Evolutionary conservation across 2,329 filamentous ascomycete species (phyloP), one percentile per base, ranked within the genome.

Genomic region (Trichothecium roseum): DNA sequence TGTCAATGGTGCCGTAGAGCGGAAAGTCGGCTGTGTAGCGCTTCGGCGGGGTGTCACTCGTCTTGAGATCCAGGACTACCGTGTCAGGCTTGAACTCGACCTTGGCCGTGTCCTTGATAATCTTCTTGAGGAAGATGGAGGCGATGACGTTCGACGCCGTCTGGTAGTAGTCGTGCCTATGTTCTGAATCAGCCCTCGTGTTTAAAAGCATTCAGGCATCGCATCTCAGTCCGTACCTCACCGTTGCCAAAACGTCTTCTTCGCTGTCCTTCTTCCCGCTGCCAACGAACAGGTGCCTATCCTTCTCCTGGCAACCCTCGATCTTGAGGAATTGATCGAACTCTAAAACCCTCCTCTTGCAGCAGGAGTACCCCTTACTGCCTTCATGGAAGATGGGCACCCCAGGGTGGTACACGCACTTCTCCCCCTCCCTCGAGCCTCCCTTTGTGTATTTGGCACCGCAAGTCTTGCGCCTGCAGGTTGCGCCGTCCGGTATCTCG

Each of bases 251-350:
- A 48, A 82, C 67, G 61, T 94, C 86, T 60, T 94, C 85, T 1
- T 70, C 74, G 16, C 32, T 67, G 24, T 69, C 65, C 59, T 85
- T 84, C 20, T 24, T 24, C 46, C 77, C 84, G 45, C 72, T 82
- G 4, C 84, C 84, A 24, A 96, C 71, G 51, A 95, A 98, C 45
- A 94, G 60, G 65, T 98, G 91, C 40, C 73, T 69, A 30, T 69
- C 66, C 60, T 88, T 91, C 30, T 81, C 87, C 56, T 78, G 78
- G 63, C 91, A 98, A 2, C 91, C 91, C 48, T 84, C 78, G 40
- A 98, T 89, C 60, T 84, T 91, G 79, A 98, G 79, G 62, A 98
- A 98, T 59, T 96, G 82, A 56, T 98, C 88, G 59, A 98, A 98
- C 55, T 98, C 91, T 40, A 98, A 64, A 39, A 98, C 91, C 27